phyloP scores from a whole-genome alignment of 2,329 filamentous ascomycete genomes.

The Epichloe elymi region DNA sequence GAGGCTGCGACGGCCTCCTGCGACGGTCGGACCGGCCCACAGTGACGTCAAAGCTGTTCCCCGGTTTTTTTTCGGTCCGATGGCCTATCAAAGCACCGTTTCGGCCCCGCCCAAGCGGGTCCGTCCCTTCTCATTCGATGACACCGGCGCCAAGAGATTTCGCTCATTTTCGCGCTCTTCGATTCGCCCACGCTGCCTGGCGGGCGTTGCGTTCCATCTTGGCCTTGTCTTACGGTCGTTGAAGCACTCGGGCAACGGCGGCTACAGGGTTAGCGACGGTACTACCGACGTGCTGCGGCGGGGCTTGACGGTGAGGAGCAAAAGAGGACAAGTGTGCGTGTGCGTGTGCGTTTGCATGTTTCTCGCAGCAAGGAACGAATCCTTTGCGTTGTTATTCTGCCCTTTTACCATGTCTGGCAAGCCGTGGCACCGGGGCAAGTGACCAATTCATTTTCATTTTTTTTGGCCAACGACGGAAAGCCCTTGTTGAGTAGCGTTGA shows the following conservation, averaged over 20 bases:
- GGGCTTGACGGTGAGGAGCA: neutral
- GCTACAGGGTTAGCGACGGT: neutral
- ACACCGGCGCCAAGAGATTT: no score
- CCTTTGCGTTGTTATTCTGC: neutral
- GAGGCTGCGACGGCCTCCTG: neutral
- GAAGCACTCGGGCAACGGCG: slow-evolving; percentile 1
- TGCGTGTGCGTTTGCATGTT: neutral
- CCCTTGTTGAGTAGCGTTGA: no score
- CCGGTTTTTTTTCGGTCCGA: slow-evolving; percentile 10
- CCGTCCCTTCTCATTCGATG: neutral
- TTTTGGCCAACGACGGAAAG: no score
- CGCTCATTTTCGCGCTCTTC: no score
- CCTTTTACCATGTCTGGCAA: neutral
- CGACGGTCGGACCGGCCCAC: slow-evolving; percentile 8
- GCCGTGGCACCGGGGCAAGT: neutral
- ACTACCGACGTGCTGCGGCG: neutral
- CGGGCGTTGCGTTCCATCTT: no score
- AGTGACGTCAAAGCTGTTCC: slow-evolving; percentile 18
- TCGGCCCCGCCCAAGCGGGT: slow-evolving; percentile 12
- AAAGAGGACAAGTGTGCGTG: neutral
- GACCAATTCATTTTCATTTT: no score
- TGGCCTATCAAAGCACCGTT: slow-evolving; percentile 16
- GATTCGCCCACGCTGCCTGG: no score
- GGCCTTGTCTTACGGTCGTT: neutral
- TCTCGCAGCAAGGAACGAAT: neutral